Evolutionary conservation across 2,329 filamentous ascomycete species (phyloP).

Genomic region (Periconia sp.): DNA sequence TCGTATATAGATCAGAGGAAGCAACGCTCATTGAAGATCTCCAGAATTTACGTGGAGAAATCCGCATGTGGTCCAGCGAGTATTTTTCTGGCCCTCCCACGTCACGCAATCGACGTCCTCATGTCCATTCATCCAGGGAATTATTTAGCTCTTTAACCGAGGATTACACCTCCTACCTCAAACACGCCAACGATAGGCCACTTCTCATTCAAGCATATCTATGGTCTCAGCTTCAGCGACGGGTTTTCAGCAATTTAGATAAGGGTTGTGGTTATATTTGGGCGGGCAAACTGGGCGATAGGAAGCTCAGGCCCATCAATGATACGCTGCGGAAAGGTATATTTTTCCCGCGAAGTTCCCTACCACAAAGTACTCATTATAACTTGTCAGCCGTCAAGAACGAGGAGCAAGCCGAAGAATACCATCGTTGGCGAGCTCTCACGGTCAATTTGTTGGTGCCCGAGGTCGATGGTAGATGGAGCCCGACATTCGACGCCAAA

Average conservation of each 20-base stretch:
- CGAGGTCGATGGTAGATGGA: conserved; percentile 39
- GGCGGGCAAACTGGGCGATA: conserved; percentile 41
- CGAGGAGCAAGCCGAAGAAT: conserved; percentile 38
- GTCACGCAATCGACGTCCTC: conserved; percentile 31
- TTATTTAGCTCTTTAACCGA: conserved; percentile 37
- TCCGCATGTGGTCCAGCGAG: conserved; percentile 38
- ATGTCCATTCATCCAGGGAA: conserved; percentile 33
- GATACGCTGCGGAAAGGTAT: conserved; percentile 40
- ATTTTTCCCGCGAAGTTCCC: conserved; percentile 1
- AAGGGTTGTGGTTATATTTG: conserved; percentile 42
- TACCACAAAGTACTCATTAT: conserved; percentile 12
- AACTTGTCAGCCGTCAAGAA: conserved; percentile 36
- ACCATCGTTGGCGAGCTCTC: conserved; percentile 39
- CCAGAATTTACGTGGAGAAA: conserved; percentile 36
- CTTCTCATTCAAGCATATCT: conserved; percentile 40
- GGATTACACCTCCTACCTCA: conserved; percentile 37
- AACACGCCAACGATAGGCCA: conserved; percentile 33
- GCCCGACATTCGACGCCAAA: conserved; percentile 37
- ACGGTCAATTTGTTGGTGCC: conserved; percentile 42
- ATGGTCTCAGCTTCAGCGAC: conserved; percentile 40
- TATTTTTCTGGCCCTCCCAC: conserved; percentile 35
- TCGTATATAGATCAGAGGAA: conserved; percentile 39
- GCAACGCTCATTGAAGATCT: conserved; percentile 40
- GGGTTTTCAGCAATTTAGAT: conserved; percentile 38
- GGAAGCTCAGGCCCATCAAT: conserved; percentile 38